Conservation (phyloP, 1,284 basidiomycete genomes). For the Schizopora paradoxa region DNA sequence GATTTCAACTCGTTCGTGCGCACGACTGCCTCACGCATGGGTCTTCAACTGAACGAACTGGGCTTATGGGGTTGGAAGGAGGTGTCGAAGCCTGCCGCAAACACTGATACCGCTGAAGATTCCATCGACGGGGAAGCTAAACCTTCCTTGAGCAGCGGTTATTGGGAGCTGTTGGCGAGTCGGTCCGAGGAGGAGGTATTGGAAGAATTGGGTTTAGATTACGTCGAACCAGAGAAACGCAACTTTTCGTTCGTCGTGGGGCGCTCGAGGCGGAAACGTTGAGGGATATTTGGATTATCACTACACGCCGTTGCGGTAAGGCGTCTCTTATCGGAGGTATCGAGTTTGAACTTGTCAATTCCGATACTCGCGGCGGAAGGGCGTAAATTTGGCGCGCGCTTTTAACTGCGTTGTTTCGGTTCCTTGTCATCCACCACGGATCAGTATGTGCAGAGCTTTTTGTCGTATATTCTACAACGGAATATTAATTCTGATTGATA, state of each 20-base stretch:
- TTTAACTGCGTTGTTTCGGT: too few species aligned
- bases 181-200: slow-evolving; percentile 24
- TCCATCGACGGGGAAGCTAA: slow-evolving; percentile 1
- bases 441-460: too few species aligned
- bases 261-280: background rate
- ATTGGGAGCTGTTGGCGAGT: slow-evolving; percentile 25
- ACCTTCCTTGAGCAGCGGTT: slow-evolving; percentile 2
- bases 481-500: too few species aligned
- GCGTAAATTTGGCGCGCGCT: too few species aligned
- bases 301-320: too few species aligned
- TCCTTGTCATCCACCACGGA: too few species aligned
- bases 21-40: slow-evolving; percentile 18
- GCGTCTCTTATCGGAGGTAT: too few species aligned
- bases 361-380: too few species aligned
- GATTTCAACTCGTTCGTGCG: slow-evolving; percentile 24
- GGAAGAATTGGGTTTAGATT: slow-evolving; percentile 22
- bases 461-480: too few species aligned
- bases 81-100: background rate
- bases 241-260: slow-evolving; percentile 23
- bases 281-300: slow-evolving; percentile 8
- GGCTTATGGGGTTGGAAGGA: slow-evolving; percentile 26
- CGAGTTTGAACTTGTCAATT: too few species aligned
- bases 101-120: slow-evolving; percentile 2
- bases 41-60: slow-evolving; percentile 27
- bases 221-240: slow-evolving; percentile 23